Evolutionary conservation across 2,329 filamentous ascomycete genomes (phyloP).

Genomic region (Aspergillus neoniger): DNA sequence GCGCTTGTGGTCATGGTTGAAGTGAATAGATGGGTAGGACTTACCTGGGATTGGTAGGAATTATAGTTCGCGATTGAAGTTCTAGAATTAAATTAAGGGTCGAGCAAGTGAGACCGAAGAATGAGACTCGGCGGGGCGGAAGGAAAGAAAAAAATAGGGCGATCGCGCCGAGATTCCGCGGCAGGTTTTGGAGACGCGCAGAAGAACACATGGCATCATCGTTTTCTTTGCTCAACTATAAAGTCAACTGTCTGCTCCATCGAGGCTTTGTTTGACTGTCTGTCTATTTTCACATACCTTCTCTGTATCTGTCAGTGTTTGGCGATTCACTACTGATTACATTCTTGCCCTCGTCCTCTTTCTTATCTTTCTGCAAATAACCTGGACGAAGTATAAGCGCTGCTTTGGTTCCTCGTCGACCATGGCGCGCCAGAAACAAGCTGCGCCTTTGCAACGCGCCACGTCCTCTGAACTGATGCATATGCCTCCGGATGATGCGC

Average conservation of each 20-base stretch:
- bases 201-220: constrained; percentile 44
- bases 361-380: background rate
- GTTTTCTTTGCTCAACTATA: constrained; percentile 1
- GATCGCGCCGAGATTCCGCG: constrained; percentile 15
- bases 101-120: background rate
- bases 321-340: background rate
- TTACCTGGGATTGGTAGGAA: background rate
- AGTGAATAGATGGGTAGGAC: background rate
- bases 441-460: constrained; percentile 64
- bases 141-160: constrained; percentile 13
- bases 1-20: background rate
- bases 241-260: background rate
- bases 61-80: too few species aligned
- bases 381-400: background rate
- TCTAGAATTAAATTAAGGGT: too few species aligned
- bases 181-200: constrained; percentile 2
- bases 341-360: background rate
- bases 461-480: constrained; percentile 67
- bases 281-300: background rate
- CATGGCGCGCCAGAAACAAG: constrained; percentile 74
- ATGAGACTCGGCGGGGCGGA: background rate
- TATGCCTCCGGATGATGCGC: constrained; percentile 33
- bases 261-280: constrained; percentile 1
- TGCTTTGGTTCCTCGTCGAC: constrained; percentile 13
- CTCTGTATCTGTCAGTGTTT: background rate